Base-by-base conservation (phyloP, 768 basidiomycete species). In the Wakefieldia striispora region DNA sequence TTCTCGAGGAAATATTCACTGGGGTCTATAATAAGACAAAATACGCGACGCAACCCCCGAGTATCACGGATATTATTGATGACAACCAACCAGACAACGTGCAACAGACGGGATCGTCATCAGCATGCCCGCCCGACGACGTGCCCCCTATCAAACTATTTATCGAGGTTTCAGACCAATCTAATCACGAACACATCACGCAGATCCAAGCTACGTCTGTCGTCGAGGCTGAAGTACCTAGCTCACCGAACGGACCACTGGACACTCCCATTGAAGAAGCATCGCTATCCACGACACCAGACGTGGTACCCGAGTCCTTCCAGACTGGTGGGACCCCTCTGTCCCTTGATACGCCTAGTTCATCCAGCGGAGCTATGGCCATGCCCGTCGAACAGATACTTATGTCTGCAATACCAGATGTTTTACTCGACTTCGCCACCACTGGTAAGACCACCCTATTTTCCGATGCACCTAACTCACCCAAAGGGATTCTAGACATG, bases 1-100 rank as follows among this genome's bases (percentile, higher is more conserved):
- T 49, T 4, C 55, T 66, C 5, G 67, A 73, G 44, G 73, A 75
- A 45, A 56, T 54, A 6, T 73, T 74, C 38, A 66, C 66, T 16
- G 72, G 74, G 2, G 65, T 76, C 40, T 73, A 67, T 51, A 69
- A 60, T 2, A 51, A 33, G 6, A 60, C 40, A 43, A 46, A 42
- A 19, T 33, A 47, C 11, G 27, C 34, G 9, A 16, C 27, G 7
- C 52, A 31, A 12, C 4, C 7, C 8, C 40, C 43, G 5, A 47
- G 19, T 21, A 19, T n/a, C 8, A 29, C 23, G 17, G 20, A 27
- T 43, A 4, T 60, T 59, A n/a, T 44, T 51, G 2, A 41, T 12
- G 13, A 13, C 29, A 2, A 29, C 10, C 29, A 29, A 11, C 10
- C 29, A 29, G 11, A 29, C 13, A 23, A 2, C 4, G 12, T 33